Base-by-base conservation (phyloP, 2,329 filamentous ascomycete genomes). In the Rhynchosporium graminicola region DNA sequence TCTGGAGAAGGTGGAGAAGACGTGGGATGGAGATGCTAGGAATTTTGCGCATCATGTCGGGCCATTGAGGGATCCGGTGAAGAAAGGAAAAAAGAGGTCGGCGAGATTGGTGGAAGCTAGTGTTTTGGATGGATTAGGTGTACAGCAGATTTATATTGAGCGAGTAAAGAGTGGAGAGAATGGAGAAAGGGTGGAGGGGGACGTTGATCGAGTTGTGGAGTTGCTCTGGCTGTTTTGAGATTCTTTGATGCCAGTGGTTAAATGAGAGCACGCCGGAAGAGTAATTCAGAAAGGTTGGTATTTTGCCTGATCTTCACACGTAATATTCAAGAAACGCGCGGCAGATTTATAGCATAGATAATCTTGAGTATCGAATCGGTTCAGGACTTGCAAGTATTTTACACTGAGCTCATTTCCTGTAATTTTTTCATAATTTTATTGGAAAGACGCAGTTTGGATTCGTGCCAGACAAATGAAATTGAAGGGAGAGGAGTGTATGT, bases 31-130 rank as follows among this genome's bases (percentile, higher is more conserved):
- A 74, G 38, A 79, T 81, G 68, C 77, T 78, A 5, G 77, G 78
- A 61, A 79, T 77, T 61, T 76, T 75, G 68, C 77, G 67, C 67
- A 69, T 3, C 82, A 83, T 28, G 73, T 86, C 50, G 80, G 79
- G 47, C 80, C 82, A 0, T 77, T 86, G 46, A 80, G 77, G 4
- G 74, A 80, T 0, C 74, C 78, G 3, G 82, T 86, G 61, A 74
- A 77, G 13, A 76, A 81, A 3, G 81, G 80, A 0, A 75, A 80
- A 29, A 70, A 86, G 61, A 85, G 83, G 62, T 78, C 47, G 0
- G 63, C 62, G 36, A 56, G 50, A 54, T 54, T 71, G 52, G 59
- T 64, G 3, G 65, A 65, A 43, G 57, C 63, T 28, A 59, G 54
- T 29, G 61, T 64, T 3, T 9, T 69, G 12, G 58, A 66, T 6